These are phyloP conservation scores for Fusarium ramigenum DNA, from an alignment of 2,329 filamentous ascomycete genomes.

Conservation along the genomic window DNA sequence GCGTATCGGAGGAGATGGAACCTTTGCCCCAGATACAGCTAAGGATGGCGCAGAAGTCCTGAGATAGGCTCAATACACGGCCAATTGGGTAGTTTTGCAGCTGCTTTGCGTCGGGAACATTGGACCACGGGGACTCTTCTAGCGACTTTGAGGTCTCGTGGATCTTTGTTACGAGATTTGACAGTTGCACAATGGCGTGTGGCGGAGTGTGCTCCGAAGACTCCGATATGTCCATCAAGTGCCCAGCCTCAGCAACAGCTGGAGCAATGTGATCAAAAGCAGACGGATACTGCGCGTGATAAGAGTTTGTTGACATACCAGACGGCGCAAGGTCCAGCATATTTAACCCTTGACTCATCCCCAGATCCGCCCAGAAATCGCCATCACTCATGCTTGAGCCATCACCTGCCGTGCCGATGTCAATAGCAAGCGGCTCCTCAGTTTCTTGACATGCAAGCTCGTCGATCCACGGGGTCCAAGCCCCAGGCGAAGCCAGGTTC, in stretches of 20 bases:
- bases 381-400: neutral
- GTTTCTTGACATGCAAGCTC: neutral
- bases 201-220: neutral
- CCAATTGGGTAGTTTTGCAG: neutral
- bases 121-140: rapidly evolving
- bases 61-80: neutral
- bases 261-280: neutral
- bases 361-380: neutral
- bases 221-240: neutral
- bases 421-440: neutral
- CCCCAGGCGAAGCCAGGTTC: neutral
- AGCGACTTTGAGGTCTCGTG: neutral
- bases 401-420: rapidly evolving
- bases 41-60: neutral
- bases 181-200: neutral
- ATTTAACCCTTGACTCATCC: neutral
- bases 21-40: neutral
- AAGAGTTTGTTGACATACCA: neutral
- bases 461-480: neutral
- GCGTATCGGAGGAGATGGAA: neutral
- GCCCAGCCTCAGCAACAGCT: rapidly evolving
- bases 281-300: neutral
- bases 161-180: neutral
- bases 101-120: neutral
- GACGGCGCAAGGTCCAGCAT: neutral